These are phyloP conservation scores for Pterocarpus santalinus DNA, from an alignment of 306 rosid genomes.

Conservation along the genomic window DNA sequence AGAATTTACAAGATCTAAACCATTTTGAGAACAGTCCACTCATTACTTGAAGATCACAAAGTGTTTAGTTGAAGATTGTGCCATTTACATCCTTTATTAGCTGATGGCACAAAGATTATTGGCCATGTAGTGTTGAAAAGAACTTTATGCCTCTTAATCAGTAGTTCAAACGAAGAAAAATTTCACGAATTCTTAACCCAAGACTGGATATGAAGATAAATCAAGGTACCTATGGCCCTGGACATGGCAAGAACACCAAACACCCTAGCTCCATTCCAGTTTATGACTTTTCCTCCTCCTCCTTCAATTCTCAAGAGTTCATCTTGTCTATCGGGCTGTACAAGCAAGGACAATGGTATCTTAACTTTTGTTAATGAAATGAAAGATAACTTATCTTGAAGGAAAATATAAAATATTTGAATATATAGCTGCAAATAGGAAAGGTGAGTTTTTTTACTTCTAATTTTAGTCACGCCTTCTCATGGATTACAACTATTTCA, in stretches of 20 bases:
- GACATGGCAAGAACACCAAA: constrained; percentile 76
- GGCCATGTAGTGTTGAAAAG: constrained; percentile 29
- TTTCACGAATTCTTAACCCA: constrained; percentile 21
- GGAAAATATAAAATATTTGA: constrained; percentile 8
- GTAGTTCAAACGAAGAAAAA: constrained; percentile 14
- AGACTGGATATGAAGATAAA: constrained; percentile 53
- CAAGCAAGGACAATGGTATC: constrained; percentile 52
- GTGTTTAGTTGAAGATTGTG: background rate
- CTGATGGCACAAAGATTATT: constrained; percentile 31
- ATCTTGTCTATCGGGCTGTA: constrained; percentile 90
- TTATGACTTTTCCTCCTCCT: constrained; percentile 88
- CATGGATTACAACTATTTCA: constrained; percentile 18
- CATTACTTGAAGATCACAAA: constrained; percentile 11
- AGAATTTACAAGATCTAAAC: background rate
- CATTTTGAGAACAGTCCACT: constrained; percentile 19
- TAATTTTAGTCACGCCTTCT: constrained; percentile 8
- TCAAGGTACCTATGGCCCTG: constrained; percentile 92
- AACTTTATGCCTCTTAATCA: constrained; percentile 28
- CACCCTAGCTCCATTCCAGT: constrained; percentile 99
- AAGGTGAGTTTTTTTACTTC: background rate
- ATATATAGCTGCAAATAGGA: constrained; percentile 21
- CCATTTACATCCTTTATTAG: constrained; percentile 15
- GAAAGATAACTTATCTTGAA: background rate
- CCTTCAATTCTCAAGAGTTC: constrained; percentile 79
- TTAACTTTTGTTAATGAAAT: constrained; percentile 42